A percentile compares a stretch with the other conserved stretches of the same genome.
Evolutionary conservation across 1,284 basidiomycete species (phyloP).

Genomic region (Coniophora puteana): DNA sequence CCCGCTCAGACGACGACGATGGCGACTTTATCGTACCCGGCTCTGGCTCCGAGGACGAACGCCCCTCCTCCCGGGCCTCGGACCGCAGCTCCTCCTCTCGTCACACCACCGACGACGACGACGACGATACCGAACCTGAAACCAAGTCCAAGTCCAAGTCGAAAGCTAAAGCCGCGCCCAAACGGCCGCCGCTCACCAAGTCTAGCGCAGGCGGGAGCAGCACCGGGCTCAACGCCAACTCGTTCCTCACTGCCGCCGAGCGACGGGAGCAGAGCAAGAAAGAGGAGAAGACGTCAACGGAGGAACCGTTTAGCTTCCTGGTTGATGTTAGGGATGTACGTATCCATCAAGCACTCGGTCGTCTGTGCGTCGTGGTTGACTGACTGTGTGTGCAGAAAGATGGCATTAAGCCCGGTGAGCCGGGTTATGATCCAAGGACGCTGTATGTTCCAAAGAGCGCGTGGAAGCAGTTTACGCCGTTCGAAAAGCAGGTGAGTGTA

Average conservation of each 20-base stretch:
- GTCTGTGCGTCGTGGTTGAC: too few relatives aligned
- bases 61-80: constrained; percentile 35
- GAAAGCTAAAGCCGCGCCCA: constrained; percentile 13
- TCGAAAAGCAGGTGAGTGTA: constrained; percentile 79
- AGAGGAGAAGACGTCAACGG: constrained; percentile 76
- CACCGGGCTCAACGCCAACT: constrained; percentile 21
- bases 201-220: constrained; percentile 16
- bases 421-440: constrained; percentile 93
- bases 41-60: constrained; percentile 54
- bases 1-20: constrained; percentile 43
- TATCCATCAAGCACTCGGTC: constrained; percentile 5
- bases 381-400: too few relatives aligned
- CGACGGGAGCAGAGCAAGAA: constrained; percentile 74
- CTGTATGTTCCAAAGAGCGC: constrained; percentile 77
- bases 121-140: constrained; percentile 27
- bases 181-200: constrained; percentile 28
- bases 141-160: constrained; percentile 33
- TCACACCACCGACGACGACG: constrained; percentile 35
- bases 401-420: constrained; percentile 72
- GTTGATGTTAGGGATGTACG: constrained; percentile 71
- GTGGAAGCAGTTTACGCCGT: constrained; percentile 90
- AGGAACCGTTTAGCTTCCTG: constrained; percentile 85
- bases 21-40: constrained; percentile 63
- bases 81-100: constrained; percentile 39
- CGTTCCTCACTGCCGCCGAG: constrained; percentile 86